Conservation (phyloP, 1,284 basidiomycete species). For the Anthracocystis panici-leucophaei region DNA sequence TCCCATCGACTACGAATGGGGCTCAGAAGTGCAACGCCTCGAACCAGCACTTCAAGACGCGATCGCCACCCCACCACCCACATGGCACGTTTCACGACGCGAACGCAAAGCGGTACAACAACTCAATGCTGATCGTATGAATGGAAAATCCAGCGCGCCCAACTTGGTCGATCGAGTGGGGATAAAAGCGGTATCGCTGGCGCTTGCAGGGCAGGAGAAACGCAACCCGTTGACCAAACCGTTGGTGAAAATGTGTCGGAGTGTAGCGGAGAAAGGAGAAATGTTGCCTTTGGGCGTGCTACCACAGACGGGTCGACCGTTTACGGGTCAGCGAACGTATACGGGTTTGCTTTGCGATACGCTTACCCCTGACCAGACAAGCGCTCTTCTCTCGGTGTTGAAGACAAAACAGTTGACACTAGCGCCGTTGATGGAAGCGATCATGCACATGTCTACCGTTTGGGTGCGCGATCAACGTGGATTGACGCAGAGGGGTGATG, state of each 20-base stretch:
- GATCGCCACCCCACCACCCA: slow-evolving; percentile 10
- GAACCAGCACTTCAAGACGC: slow-evolving; percentile 35
- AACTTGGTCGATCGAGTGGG: slow-evolving; percentile 22
- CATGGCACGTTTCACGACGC: slow-evolving; percentile 12
- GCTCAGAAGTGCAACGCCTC: slow-evolving; percentile 24
- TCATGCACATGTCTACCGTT: slow-evolving; percentile 26
- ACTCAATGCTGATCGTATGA: slow-evolving; percentile 30
- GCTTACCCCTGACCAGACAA: slow-evolving; percentile 7
- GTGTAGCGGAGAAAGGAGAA: slow-evolving; percentile 33
- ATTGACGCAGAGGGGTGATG: slow-evolving; percentile 6
- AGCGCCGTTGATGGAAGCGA: slow-evolving; percentile 42
- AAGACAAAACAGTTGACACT: slow-evolving; percentile 24
- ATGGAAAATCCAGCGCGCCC: slow-evolving; percentile 28
- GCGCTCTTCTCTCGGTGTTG: slow-evolving; percentile 8
- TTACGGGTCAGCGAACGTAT: slow-evolving; percentile 11
- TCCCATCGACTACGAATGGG: slow-evolving; percentile 6
- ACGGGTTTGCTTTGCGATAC: slow-evolving; percentile 12
- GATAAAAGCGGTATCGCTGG: slow-evolving; percentile 11
- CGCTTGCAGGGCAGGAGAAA: slow-evolving; percentile 2
- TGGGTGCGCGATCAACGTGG: slow-evolving; percentile 34
- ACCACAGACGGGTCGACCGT: slow-evolving; percentile 22
- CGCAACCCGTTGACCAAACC: slow-evolving; percentile 22
- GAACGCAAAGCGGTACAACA: slow-evolving; percentile 24
- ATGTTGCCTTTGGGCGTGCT: slow-evolving; percentile 45
- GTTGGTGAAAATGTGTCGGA: slow-evolving; percentile 19